Evolutionary conservation across 345 rosid genomes (phyloP).

Genomic region (Moricandia arvensis): DNA sequence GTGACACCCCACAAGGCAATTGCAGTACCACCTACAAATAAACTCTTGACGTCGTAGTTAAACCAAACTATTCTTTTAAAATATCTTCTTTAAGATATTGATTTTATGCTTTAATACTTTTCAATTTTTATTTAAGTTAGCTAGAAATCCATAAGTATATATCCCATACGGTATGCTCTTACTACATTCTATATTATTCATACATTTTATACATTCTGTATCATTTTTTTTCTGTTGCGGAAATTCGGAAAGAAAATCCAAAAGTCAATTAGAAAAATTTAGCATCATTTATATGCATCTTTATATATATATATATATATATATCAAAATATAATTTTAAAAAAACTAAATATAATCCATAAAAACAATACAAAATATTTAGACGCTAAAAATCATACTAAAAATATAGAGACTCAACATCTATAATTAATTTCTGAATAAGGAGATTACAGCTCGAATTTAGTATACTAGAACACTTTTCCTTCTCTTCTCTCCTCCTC

Average conservation of each 20-base stretch:
- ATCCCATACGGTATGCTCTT: neutral
- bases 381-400: neutral
- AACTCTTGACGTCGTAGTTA: too few relatives aligned
- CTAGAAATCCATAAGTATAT: neutral
- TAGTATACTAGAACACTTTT: conserved; percentile 25
- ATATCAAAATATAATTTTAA: neutral
- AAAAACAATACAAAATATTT: neutral
- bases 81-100: neutral
- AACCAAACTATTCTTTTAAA: neutral
- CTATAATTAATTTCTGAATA: neutral
- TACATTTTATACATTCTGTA: neutral
- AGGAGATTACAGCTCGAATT: neutral
- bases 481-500: conserved; percentile 22
- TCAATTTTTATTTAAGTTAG: neutral
- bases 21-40: too few relatives aligned
- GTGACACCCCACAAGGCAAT: too few relatives aligned
- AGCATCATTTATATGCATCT: neutral
- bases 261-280: neutral
- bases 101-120: neutral
- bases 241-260: neutral
- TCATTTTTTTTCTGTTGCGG: neutral
- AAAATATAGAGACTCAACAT: neutral
- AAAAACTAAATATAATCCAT: neutral
- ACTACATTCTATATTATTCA: neutral
- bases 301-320: too few relatives aligned